Percentiles rank a stretch among this genome's conserved stretches.
Conservation (phyloP, 331 rosid genomes). For the Ulmus americana region DNA sequence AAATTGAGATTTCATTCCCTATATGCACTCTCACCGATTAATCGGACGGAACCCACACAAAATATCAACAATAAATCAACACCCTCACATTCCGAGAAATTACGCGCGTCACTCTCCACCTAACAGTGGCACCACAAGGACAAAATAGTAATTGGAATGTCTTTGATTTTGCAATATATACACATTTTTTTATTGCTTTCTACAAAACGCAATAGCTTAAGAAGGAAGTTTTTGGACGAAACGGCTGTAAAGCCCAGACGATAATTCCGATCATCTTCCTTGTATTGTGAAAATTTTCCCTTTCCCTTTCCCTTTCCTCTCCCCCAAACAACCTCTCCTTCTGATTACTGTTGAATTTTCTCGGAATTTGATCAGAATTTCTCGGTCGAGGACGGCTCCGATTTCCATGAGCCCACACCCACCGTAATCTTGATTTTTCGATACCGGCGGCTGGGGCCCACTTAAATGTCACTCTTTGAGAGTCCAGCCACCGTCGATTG, state of each 20-base stretch:
- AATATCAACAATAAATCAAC: too few relatives aligned
- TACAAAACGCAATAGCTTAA: slow-evolving; percentile 15
- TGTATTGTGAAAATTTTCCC: slow-evolving; percentile 6
- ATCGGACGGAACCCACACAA: too few relatives aligned
- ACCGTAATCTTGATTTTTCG: slow-evolving; percentile 7
- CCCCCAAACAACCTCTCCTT: background rate
- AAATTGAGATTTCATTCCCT: too few relatives aligned
- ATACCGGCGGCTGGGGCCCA: slow-evolving; percentile 35
- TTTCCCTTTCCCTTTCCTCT: background rate
- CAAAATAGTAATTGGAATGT: too few relatives aligned
- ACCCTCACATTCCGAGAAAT: too few relatives aligned
- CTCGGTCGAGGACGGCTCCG: background rate
- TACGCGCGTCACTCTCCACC: too few relatives aligned
- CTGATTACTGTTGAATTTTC: background rate
- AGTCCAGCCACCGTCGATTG: slow-evolving; percentile 42
- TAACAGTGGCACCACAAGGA: too few relatives aligned
- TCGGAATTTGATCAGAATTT: background rate
- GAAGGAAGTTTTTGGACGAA: slow-evolving; percentile 19
- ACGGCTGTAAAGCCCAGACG: slow-evolving; percentile 24
- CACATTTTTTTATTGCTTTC: too few relatives aligned
- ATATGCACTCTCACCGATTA: too few relatives aligned
- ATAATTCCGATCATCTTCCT: slow-evolving; percentile 23
- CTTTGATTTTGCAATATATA: too few relatives aligned
- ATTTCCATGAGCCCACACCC: slow-evolving; percentile 9
- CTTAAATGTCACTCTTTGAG: slow-evolving; percentile 51